phyloP scores from a whole-genome alignment of 768 basidiomycete species.

The Boletus subcaerulescens region DNA sequence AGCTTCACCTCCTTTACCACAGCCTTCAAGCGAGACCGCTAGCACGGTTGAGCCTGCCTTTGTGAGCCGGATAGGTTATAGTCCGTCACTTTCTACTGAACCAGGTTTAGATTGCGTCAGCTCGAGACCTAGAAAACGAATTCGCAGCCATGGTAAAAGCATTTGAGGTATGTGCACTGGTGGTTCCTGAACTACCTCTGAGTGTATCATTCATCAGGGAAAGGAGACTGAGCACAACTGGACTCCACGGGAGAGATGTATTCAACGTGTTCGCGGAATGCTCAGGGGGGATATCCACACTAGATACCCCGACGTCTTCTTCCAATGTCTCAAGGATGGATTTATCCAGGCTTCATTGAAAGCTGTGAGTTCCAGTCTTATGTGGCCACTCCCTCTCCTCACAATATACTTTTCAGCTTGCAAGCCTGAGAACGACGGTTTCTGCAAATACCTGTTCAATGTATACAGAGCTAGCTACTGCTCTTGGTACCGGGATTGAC shows the following conservation, averaged over 20 bases:
- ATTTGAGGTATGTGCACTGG: conserved; percentile 63
- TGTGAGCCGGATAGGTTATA: conserved; percentile 41
- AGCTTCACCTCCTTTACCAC: conserved; percentile 41
- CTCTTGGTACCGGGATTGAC: conserved; percentile 70
- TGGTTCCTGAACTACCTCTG: neutral
- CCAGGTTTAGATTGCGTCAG: conserved; percentile 68
- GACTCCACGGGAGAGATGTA: conserved; percentile 73
- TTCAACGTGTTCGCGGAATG: conserved; percentile 84
- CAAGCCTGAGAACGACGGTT: conserved; percentile 89
- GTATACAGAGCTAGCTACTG: conserved; percentile 67
- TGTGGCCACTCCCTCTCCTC: neutral
- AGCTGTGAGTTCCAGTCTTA: conserved; percentile 53
- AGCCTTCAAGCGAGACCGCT: conserved; percentile 39
- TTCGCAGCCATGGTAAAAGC: conserved; percentile 73
- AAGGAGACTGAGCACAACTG: conserved; percentile 98
- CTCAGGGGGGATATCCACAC: conserved; percentile 79
- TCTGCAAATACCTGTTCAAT: conserved; percentile 73
- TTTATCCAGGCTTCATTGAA: conserved; percentile 84
- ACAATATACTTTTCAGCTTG: conserved; percentile 49
- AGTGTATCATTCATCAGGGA: conserved; percentile 50
- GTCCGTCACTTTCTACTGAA: neutral
- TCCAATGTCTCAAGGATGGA: conserved; percentile 68
- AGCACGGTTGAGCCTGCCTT: conserved; percentile 62
- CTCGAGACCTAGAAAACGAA: conserved; percentile 81
- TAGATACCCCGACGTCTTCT: conserved; percentile 71